Base-by-base conservation (phyloP, 2,329 filamentous ascomycete genomes). In the Alternaria sp. region DNA sequence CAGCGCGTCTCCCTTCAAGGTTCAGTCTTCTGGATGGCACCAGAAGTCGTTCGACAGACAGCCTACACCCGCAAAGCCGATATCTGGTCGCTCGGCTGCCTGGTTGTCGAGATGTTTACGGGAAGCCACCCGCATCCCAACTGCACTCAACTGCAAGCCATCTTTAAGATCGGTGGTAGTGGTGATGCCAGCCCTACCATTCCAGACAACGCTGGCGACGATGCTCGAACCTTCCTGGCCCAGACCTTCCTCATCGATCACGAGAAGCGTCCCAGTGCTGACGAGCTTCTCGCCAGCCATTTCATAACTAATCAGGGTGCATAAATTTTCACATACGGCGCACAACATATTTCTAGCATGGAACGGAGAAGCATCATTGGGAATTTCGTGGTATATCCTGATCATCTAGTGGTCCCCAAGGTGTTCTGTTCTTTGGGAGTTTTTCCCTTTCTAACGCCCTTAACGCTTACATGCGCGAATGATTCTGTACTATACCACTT, bases 11-110 rank as follows among this genome's bases (percentile, higher is more conserved):
- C 95, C 2, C 87, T 99, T 4, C 96, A 99, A 80, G 96, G 96
- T 13, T 97, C 93, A 25, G 96, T 99, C 56, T 99, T 97, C 83
- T 99, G 96, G 96, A 99, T 99, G 96, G 96, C 96, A 1, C 96
- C 96, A 9, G 96, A 99, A 83, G 96, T 99, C 19, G 96, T 99
- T 66, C 96, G 96, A 75, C 96, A 98, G 82, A 98, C 95, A 4
- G 94, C 93, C 6, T 97, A 99, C 82, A 98, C 95, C 6, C 93
- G 95, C 82, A 98, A 98, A 83, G 96, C 96, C 13, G 96, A 99
- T 76, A 99, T 99, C 72, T 99, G 96, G 96, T 97, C 93, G 49
- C 87, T 99, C 23, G 96, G 96, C 32, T 99, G 96, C 79, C 85
- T 99, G 55, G 93, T 99, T 13, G 95, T 99, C 23, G 96, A 99